Conservation (phyloP, 306 rosid species). For the Casuarina cunninghamiana region DNA sequence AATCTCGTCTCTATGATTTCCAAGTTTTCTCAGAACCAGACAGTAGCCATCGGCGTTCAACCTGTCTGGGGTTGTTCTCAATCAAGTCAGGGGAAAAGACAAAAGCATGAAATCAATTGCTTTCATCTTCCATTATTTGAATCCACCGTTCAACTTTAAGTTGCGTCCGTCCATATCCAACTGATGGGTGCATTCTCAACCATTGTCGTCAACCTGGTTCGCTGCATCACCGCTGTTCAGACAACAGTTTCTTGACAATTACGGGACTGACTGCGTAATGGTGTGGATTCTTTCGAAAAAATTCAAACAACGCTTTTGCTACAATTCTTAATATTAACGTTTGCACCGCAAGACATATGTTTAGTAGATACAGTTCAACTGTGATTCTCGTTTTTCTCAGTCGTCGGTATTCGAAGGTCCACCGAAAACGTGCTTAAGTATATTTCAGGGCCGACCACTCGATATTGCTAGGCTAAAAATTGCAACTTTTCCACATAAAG, state of each 20-base stretch:
- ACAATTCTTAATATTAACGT: too few relatives aligned
- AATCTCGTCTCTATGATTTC: not conserved
- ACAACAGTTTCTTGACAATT: not conserved
- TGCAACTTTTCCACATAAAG: not conserved
- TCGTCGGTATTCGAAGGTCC: not conserved
- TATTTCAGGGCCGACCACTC: slow-evolving; percentile 12
- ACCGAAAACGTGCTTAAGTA: not conserved
- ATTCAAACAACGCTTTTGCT: too few relatives aligned
- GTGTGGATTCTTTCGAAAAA: not conserved
- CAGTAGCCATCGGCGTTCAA: not conserved
- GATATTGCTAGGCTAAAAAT: slow-evolving; percentile 5
- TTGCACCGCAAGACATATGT: too few relatives aligned
- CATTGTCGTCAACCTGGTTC: not conserved
- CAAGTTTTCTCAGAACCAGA: not conserved
- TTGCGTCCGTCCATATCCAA: not conserved
- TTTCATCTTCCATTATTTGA: not conserved
- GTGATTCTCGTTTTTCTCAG: not conserved
- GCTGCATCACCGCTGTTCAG: not conserved
- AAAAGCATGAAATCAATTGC: not conserved
- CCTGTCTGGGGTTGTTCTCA: not conserved
- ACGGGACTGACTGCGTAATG: not conserved
- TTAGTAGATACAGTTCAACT: too few relatives aligned
- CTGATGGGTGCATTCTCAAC: not conserved
- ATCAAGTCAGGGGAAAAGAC: not conserved
- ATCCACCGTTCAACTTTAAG: not conserved